Percentiles rank a stretch among this genome's conserved stretches.
Evolutionary conservation across 2,329 filamentous ascomycete genomes (phyloP).

Genomic region (Colletotrichum cuscutae): DNA sequence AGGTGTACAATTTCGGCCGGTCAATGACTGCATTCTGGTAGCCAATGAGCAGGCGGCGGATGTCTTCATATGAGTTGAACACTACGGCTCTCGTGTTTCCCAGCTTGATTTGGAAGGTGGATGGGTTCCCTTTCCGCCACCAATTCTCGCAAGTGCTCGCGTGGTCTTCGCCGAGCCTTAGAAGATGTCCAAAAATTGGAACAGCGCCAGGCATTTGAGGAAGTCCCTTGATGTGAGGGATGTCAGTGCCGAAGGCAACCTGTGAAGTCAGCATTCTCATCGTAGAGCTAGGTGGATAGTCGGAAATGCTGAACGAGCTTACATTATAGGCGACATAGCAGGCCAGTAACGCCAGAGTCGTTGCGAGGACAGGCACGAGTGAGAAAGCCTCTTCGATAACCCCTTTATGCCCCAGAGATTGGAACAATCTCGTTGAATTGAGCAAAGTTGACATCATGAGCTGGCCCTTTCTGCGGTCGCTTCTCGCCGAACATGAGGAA

Average conservation of each 20-base stretch:
- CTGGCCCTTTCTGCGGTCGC: neutral
- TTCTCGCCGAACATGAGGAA: neutral
- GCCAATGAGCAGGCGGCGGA: slow-evolving; percentile 80
- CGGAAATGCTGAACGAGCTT: neutral
- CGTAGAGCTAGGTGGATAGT: neutral
- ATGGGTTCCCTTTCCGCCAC: slow-evolving; percentile 67
- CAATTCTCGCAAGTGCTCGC: slow-evolving; percentile 64
- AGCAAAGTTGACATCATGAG: neutral
- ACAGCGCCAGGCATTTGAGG: slow-evolving; percentile 68
- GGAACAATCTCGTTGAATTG: neutral
- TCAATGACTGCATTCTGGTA: slow-evolving; percentile 83
- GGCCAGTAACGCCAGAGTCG: neutral
- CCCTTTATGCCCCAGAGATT: neutral
- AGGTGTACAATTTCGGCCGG: slow-evolving; percentile 82
- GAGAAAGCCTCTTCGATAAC: neutral
- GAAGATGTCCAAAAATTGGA: slow-evolving; percentile 71
- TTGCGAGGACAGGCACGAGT: neutral
- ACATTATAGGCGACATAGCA: neutral
- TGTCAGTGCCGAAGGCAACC: slow-evolving; percentile 59
- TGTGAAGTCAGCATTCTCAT: slow-evolving; percentile 33
- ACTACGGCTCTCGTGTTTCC: slow-evolving; percentile 79
- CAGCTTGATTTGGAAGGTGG: slow-evolving; percentile 74
- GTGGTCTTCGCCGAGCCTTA: slow-evolving; percentile 69
- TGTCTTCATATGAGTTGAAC: slow-evolving; percentile 80
- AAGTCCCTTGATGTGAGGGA: slow-evolving; percentile 69